Percentiles rank a stretch among this genome's conserved stretches.
Conservation (phyloP, 345 rosid species). For the Pistacia integerrima region DNA sequence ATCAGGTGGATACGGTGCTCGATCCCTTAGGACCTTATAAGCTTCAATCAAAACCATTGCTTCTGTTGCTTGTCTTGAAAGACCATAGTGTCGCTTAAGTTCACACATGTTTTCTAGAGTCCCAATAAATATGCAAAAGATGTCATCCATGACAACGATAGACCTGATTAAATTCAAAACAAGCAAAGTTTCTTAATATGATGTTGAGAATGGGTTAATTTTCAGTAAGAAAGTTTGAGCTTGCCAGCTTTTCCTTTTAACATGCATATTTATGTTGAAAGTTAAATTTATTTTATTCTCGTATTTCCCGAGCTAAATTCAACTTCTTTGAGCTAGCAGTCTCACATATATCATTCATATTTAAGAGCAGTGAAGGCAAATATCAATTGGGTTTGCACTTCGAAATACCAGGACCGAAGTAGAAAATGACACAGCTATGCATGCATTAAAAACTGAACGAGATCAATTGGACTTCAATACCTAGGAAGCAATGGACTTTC, state of each 20-base stretch:
- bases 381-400: not conserved
- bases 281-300: not conserved
- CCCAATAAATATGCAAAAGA: conserved; percentile 68
- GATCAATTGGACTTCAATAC: conserved; percentile 10
- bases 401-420: not conserved
- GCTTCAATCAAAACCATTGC: conserved; percentile 70
- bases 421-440: no score
- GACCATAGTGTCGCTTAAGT: conserved; percentile 62
- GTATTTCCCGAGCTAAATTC: no score
- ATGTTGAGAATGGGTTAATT: no score
- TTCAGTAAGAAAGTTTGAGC: no score
- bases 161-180: conserved; percentile 25
- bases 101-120: conserved; percentile 54
- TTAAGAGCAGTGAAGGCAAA: not conserved
- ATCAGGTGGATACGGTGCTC: conserved; percentile 85
- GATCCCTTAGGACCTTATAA: conserved; percentile 58
- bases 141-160: conserved; percentile 54
- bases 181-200: not conserved
- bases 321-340: not conserved
- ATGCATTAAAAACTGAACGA: no score
- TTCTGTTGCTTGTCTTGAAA: conserved; percentile 51
- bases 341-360: not conserved
- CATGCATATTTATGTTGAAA: not conserved
- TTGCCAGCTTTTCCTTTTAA: no score
- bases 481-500: conserved; percentile 28